Base-by-base conservation (phyloP, 805 yeast genomes). In the Kregervanrija pseudodelftensis region DNA sequence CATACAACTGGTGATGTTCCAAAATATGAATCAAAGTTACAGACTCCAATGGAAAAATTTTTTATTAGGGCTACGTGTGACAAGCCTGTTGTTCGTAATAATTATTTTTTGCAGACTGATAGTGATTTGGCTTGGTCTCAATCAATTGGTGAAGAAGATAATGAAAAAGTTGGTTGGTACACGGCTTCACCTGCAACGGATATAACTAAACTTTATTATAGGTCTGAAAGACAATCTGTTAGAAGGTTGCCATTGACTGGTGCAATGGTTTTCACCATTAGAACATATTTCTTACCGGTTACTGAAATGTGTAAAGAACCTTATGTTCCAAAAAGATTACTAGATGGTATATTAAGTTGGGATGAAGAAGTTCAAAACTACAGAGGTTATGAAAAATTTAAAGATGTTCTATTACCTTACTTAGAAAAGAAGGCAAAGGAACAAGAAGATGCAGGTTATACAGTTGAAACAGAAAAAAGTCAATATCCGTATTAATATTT, bases 1-100 rank as follows among this genome's bases (percentile, higher is more conserved):
- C 88, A 82, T 57, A 76, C 81, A 9, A 64, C 74, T 37, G 87
- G 85, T 28, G 82, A 79, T 52, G 87, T 82, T 34, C 87, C 87
- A 11, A 76, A 80, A 55, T 81, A 74, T 54, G 68, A 74, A 43
- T 75, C 73, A 34, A 76, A 80, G 54, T 69, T 81, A 53, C 72
- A 77, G 56, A 60, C 63, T 32, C 81, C 84, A 4, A 81, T 81
- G 87, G 81, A 79, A 50, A 77, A 78, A 53, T 80, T 80, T 59
- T 81, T 81, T 56, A 61, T 68, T 32, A 65, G 85, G 48, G 64
- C 76, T 47, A 67, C 77, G 8, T 70, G 73, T 41, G 85, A 80
- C 55, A 72, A 74, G 48, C 82, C 85, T 0, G 82, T 80, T n/a
- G 82, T 75, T 11, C 66, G 87, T 45, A 80, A 81, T 62, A 77